Evolutionary conservation across 306 rosid species (phyloP), one percentile per base, ranked within the genome.

Genomic region (Castanopsis chinensis): DNA sequence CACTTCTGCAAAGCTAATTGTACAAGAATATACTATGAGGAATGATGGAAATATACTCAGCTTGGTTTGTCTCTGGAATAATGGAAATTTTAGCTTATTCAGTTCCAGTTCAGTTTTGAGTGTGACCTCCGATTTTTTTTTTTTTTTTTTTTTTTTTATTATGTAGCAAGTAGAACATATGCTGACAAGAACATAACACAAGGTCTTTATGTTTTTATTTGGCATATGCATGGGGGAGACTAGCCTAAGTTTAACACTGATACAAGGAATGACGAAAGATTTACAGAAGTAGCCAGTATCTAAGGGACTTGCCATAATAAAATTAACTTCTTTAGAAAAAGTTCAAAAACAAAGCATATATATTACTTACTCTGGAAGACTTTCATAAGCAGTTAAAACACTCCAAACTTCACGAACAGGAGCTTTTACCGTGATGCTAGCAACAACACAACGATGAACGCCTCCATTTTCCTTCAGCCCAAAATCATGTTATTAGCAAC

Each of bases 361-460:
- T 63, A 78, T 78, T 52, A 81, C 97, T 82, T 92, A 94, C 99
- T 95, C 99, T 4, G 99, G 98, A 86, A 95, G 99, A 71, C 89
- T 85, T 89, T 95, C 97, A 52, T 95, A 95, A 72, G 91, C 90
- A 35, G 97, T 87, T 88, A 95, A 56, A 80, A 88, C 90, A 84
- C 81, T 85, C 99, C 99, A 95, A 64, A 91, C 99, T 85, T 92
- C 97, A 71, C 87, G 85, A 83, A 92, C 94, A 69, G 95, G 87
- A 91, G 99, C 97, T 87, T 95, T 95, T 56, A 95, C 98, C 32
- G 99, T 95, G 81, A 95, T 92, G 88, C 97, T 92, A 67, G 99
- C 99, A 53, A 91, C 90, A 69, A 95, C 99, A 75, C 94, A 85
- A 25, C 99, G 99, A 90, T 95, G 99, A 59, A 92, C 98, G 4